Conservation (phyloP, 768 basidiomycete species). For the Phanerochaete sordida region DNA sequence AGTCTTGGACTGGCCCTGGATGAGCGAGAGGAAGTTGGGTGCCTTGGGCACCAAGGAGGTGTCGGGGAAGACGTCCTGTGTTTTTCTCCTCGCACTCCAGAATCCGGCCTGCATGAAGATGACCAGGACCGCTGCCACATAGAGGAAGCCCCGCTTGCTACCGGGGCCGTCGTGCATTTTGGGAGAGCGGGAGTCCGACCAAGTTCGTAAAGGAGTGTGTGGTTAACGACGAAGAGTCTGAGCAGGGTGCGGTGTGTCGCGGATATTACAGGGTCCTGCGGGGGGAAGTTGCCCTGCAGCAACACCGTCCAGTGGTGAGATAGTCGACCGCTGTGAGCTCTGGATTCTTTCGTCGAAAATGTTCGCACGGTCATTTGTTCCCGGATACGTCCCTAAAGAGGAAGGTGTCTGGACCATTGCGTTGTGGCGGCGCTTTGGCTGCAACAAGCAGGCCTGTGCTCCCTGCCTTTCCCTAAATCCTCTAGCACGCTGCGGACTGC, state of each 20-base stretch:
- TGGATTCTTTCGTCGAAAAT: not conserved
- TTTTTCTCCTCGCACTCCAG: slow-evolving; percentile 25
- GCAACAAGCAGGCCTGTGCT: not conserved
- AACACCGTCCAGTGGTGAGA: not conserved
- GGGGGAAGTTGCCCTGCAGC: not conserved
- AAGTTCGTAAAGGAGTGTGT: slow-evolving; percentile 2
- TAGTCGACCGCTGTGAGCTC: not conserved
- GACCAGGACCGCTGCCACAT: slow-evolving; percentile 23
- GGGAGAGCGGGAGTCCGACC: not conserved
- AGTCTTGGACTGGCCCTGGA: slow-evolving; percentile 12
- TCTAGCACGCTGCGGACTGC: not conserved
- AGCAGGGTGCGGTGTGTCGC: not conserved
- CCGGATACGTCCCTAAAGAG: not conserved
- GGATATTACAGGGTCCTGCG: not conserved
- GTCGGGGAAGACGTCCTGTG: slow-evolving; percentile 21
- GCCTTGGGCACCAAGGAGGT: slow-evolving; percentile 19
- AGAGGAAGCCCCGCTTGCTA: slow-evolving; percentile 25
- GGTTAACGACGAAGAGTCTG: not conserved
- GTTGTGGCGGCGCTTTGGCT: not conserved
- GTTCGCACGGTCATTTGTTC: not conserved
- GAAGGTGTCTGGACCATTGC: not conserved
- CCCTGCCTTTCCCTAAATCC: not conserved
- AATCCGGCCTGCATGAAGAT: slow-evolving; percentile 32
- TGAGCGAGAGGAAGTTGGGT: slow-evolving; percentile 22
- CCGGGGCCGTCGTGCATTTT: slow-evolving; percentile 23